Evolutionary conservation across 352 stramenopile genomes (phyloP), one percentile per base, ranked within the genome.

Genomic region (Phytophthora podocarpi): DNA sequence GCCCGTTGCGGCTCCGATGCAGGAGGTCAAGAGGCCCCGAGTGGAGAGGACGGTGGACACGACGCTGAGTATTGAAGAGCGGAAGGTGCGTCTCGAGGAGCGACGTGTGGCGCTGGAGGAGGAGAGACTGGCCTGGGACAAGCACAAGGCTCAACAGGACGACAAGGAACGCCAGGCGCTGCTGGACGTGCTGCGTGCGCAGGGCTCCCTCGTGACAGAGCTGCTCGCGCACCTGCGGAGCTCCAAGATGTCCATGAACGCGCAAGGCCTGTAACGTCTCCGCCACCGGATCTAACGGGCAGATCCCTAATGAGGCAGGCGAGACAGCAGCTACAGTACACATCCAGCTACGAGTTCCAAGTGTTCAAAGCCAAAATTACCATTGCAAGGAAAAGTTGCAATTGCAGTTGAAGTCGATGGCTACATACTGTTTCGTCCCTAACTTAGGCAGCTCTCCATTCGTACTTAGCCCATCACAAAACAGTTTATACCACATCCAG

Each of bases 151-250:
- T 0, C 39, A 70, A 39, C 54, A 77, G 36, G 63, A 76, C 5
- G 18, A 23, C 20, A 48, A 67, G 30, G 71, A 80, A 37, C 71
- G 71, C 16, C 71, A 76, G 42, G 59, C 59, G 30, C 37, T 80
- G 52, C 48, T 80, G 36, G 67, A 80, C 20, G 37, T 80, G 48
- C 59, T 80, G 54, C 67, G 55, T n/a, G 43, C 47, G 11, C 71
- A 80, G 28, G 56, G 63, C 18, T 65, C 59, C 28, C 64, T 76
- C 37, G 59, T 76, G 23, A 60, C 61, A 50, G 71, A 80, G 53
- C 52, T 80, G 55, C 40, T 76, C 11, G 24, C 51, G 16, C 62
- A 73, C 24, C 45, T 77, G 31, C 54, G 58, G 34, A 65, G n/a
- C 51, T 16, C 32, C 27, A 68, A 65, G 51, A 18, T 46, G 18